phyloP scores from a whole-genome alignment of 306 rosid genomes.

The Lablab purpureus region DNA sequence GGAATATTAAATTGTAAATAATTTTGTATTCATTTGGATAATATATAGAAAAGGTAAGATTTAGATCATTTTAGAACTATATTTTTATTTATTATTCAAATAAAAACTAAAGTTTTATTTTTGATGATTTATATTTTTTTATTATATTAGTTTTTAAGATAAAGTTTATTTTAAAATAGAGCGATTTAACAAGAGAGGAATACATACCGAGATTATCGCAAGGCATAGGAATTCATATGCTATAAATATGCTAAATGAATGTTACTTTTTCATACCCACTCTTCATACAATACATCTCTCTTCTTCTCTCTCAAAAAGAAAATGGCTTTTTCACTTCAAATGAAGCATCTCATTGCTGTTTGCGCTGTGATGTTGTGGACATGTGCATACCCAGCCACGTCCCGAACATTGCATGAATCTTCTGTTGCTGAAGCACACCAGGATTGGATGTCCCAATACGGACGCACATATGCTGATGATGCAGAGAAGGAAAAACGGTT shows the following conservation, averaged over 20 bases:
- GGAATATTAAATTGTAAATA: too few relatives aligned
- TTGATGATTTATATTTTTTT: too few relatives aligned
- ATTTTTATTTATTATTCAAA: too few relatives aligned
- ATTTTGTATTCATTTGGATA: too few relatives aligned
- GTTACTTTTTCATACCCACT: background rate
- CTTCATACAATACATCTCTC: background rate
- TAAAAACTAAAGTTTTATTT: too few relatives aligned
- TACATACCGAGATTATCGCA: too few relatives aligned
- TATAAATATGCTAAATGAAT: background rate
- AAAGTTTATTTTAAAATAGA: too few relatives aligned
- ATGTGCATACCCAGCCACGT: constrained; percentile 41
- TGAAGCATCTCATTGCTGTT: background rate
- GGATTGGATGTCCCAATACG: constrained; percentile 43
- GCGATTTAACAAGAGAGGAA: too few relatives aligned
- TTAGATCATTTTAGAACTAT: too few relatives aligned
- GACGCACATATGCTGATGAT: constrained; percentile 15
- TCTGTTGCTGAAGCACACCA: constrained; percentile 34
- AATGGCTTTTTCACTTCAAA: constrained; percentile 36
- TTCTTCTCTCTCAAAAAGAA: background rate
- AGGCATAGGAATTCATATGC: background rate
- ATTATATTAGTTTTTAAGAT: too few relatives aligned
- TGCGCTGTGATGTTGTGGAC: constrained; percentile 15
- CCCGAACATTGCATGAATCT: constrained; percentile 40
- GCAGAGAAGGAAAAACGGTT: constrained; percentile 51
- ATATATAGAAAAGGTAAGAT: too few relatives aligned